Percentiles rank a stretch among this genome's conserved stretches.
phyloP scores from a whole-genome alignment of 139 green algal species.

The Microglena sp. region DNA sequence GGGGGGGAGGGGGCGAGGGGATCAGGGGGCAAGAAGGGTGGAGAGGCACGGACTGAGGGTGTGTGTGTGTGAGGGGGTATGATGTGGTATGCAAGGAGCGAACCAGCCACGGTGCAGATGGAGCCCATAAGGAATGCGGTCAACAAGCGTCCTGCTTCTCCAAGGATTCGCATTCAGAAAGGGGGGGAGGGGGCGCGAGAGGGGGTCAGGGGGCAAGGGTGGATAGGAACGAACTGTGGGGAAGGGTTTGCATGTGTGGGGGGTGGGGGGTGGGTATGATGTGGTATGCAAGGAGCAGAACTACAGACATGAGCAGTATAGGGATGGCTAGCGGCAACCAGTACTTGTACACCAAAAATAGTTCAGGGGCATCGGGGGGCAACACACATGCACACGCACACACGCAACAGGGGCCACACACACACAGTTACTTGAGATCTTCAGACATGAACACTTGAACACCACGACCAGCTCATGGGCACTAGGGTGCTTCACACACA shows the following conservation, averaged over 20 bases:
- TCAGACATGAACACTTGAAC: slow-evolving; percentile 66
- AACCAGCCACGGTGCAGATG: slow-evolving; percentile 51
- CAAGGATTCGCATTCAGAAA: slow-evolving; percentile 37
- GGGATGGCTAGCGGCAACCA: too few species aligned
- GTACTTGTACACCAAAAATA: slow-evolving; percentile 24
- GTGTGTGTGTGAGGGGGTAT: too few species aligned
- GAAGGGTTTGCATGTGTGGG: not conserved
- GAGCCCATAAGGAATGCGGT: slow-evolving; percentile 59
- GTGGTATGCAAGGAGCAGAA: too few species aligned
- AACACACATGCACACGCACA: not conserved
- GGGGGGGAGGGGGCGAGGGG: too few species aligned
- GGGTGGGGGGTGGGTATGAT: too few species aligned
- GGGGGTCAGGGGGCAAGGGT: too few species aligned
- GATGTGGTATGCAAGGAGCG: slow-evolving; percentile 37
- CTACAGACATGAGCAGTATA: too few species aligned
- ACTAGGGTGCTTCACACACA: too few species aligned
- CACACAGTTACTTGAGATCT: slow-evolving; percentile 44
- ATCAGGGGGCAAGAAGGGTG: too few species aligned
- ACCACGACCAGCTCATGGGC: slow-evolving; percentile 25
- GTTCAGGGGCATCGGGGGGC: not conserved
- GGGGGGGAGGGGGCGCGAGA: too few species aligned
- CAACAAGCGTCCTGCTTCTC: slow-evolving; percentile 64
- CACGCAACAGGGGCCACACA: not conserved
- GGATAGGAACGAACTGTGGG: too few species aligned
- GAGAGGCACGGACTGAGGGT: too few species aligned